Conservation (phyloP, 768 basidiomycete species). For the Leucocoprinus leucothites region DNA sequence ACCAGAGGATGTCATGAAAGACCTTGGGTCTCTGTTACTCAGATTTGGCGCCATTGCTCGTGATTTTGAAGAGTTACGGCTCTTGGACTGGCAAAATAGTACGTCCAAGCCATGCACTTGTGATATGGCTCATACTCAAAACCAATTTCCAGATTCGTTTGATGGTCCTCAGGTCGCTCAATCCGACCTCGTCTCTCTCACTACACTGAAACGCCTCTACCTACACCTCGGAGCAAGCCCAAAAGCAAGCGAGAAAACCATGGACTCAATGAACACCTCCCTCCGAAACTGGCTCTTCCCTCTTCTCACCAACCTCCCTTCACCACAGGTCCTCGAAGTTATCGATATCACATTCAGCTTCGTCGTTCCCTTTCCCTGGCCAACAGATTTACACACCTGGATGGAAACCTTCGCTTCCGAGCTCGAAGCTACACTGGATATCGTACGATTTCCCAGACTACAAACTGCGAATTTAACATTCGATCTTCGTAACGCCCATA, state of each 20-base stretch:
- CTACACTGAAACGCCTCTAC: conserved; percentile 6
- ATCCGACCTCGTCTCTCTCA: conserved; percentile 5
- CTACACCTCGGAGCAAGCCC: conserved; percentile 4
- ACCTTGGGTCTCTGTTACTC: conserved; percentile 47
- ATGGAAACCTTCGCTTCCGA: conserved; percentile 2
- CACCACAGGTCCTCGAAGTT: background rate
- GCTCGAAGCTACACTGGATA: background rate
- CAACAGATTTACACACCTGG: conserved; percentile 5
- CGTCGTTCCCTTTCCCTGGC: conserved; percentile 11
- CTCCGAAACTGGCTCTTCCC: conserved; percentile 10
- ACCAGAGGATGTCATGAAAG: conserved; percentile 41
- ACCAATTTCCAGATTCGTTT: background rate
- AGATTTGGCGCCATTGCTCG: background rate
- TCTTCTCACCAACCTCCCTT: conserved; percentile 4
- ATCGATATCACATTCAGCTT: conserved; percentile 7
- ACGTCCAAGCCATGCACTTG: background rate
- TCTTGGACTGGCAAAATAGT: conserved; percentile 8
- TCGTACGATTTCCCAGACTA: background rate
- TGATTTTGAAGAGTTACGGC: background rate
- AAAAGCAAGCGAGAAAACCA: conserved; percentile 4
- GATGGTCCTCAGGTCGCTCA: conserved; percentile 5
- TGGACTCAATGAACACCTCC: conserved; percentile 2
- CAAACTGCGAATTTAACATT: conserved; percentile 1
- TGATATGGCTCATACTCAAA: background rate
- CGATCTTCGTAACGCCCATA: conserved; percentile 7